Conservation (phyloP, 768 basidiomycete species). For the Trametes coccinea region DNA sequence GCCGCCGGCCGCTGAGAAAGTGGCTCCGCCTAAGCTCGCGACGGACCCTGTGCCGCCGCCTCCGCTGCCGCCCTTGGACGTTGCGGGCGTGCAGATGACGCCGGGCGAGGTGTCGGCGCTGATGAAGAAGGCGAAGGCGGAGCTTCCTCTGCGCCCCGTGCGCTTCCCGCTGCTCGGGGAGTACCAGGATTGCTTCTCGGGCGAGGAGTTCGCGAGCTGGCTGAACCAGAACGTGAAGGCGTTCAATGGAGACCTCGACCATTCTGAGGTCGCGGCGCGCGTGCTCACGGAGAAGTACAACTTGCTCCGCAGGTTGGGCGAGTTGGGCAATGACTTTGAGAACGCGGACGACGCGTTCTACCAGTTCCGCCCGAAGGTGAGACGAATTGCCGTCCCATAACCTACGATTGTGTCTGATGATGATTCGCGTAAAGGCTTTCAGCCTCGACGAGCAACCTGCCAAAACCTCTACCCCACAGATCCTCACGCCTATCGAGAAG, state of each 20-base stretch:
- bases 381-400: conserved; percentile 11
- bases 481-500: conserved; percentile 33
- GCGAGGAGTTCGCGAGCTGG: conserved; percentile 89
- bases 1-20: conserved; percentile 42
- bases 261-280: conserved; percentile 69
- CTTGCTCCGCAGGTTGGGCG: conserved; percentile 72
- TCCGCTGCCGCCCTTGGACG: conserved; percentile 56
- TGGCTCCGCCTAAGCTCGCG: conserved; percentile 15
- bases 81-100: conserved; percentile 74
- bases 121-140: conserved; percentile 67
- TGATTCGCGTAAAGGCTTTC: conserved; percentile 50
- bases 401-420: neutral
- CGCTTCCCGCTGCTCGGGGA: conserved; percentile 81
- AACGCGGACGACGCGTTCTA: conserved; percentile 77
- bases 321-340: conserved; percentile 81
- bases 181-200: conserved; percentile 83
- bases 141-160: conserved; percentile 69
- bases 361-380: conserved; percentile 80
- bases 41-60: conserved; percentile 41
- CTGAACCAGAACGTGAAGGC: conserved; percentile 74
- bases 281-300: conserved; percentile 56
- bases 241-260: conserved; percentile 75
- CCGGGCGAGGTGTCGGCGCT: conserved; percentile 67
- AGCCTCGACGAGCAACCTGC: conserved; percentile 44
- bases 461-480: conserved; percentile 28